Evolutionary conservation across 176 grass and related monocot species (phyloP).

Genomic region (Pontederia paniculata): DNA sequence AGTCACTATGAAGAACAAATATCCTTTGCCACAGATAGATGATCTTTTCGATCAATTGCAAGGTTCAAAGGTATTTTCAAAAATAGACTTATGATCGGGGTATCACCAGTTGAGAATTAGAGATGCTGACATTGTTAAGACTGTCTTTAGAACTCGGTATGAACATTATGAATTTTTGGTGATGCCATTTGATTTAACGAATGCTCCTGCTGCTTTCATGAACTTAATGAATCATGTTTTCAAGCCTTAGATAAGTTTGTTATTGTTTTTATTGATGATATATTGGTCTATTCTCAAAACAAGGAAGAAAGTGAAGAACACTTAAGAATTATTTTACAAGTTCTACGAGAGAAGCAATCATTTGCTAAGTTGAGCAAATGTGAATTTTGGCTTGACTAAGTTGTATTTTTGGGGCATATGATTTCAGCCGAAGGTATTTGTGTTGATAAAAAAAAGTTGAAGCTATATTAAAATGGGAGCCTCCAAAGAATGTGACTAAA

Average conservation of each 20-base stretch:
- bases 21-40: too few species aligned
- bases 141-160: not conserved
- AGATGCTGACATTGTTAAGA: not conserved
- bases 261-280: conserved; percentile 6
- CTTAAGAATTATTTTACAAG: not conserved
- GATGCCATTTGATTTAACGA: not conserved
- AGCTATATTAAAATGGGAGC: not conserved
- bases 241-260: too few species aligned
- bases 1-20: too few species aligned
- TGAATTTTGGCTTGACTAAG: not conserved
- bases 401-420: not conserved
- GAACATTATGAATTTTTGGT: conserved; percentile 4
- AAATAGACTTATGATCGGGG: too few species aligned
- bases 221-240: not conserved
- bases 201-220: not conserved
- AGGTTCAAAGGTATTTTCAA: too few species aligned
- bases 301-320: not conserved
- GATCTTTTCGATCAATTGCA: too few species aligned
- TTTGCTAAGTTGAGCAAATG: conserved; percentile 1
- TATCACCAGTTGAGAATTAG: conserved; percentile 5
- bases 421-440: not conserved
- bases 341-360: not conserved
- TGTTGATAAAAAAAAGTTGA: too few species aligned
- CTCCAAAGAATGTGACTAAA: not conserved
- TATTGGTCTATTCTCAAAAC: not conserved